Conservation (phyloP, 164 flowering plant genomes). For the Litsea cubeba region DNA sequence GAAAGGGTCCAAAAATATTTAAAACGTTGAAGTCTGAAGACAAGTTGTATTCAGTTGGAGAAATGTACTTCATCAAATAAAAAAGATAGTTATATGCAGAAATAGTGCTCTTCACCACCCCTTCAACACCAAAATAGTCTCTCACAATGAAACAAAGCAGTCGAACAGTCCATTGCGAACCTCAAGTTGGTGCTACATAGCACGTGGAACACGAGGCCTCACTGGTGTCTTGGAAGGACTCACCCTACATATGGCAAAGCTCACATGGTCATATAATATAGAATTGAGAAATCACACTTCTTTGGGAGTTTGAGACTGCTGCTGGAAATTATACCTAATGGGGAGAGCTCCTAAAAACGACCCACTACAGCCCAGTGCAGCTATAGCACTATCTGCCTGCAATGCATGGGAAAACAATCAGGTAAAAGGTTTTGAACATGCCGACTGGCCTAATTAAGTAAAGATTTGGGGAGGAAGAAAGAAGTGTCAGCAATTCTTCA, state of each 20-base stretch:
- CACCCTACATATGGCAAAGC: constrained; percentile 46
- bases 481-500: too few relatives aligned
- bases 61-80: constrained; percentile 11
- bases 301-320: background rate
- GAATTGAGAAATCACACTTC: too few relatives aligned
- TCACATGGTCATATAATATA: background rate
- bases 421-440: background rate
- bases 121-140: constrained; percentile 10
- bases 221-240: constrained; percentile 99
- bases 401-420: background rate
- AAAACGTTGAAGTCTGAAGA: constrained; percentile 3
- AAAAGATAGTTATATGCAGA: constrained; percentile 10
- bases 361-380: constrained; percentile 87
- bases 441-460: too few relatives aligned
- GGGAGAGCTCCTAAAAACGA: constrained; percentile 71
- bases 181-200: constrained; percentile 17
- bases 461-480: too few relatives aligned
- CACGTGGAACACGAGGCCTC: constrained; percentile 71
- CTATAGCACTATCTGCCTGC: constrained; percentile 95
- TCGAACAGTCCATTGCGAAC: background rate
- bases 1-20: background rate
- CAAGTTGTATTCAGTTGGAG: constrained; percentile 6
- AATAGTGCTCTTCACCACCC: constrained; percentile 17
- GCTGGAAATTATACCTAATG: constrained; percentile 45
- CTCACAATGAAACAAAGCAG: constrained; percentile 11